Conservation (phyloP, 805 yeast species). For the Yarrowia porcina region DNA sequence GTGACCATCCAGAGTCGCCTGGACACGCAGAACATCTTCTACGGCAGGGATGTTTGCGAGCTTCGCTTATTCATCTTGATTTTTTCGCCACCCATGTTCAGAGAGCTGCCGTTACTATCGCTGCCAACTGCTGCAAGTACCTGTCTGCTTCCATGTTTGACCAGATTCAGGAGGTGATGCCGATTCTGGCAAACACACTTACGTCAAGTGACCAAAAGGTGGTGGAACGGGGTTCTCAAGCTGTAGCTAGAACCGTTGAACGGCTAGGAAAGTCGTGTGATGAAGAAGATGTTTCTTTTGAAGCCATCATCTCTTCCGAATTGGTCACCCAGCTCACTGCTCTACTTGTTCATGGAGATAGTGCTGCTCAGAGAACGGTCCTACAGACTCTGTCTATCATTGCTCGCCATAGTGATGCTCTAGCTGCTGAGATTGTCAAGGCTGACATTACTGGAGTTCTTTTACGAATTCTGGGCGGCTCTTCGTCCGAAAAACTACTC, state of each 20-base stretch:
- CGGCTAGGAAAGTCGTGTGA: conserved; percentile 40
- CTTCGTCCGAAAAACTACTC: conserved; percentile 26
- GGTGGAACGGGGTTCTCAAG: conserved; percentile 62
- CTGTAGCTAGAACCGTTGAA: conserved; percentile 56
- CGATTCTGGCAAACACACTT: conserved; percentile 51
- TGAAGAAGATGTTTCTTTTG: conserved; percentile 6
- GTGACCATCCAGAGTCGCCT: conserved; percentile 27
- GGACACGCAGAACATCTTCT: conserved; percentile 40
- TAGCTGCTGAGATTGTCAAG: conserved; percentile 38
- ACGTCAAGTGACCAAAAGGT: conserved; percentile 56
- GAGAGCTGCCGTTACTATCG: conserved; percentile 62
- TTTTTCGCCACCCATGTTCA: conserved; percentile 89
- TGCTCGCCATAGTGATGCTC: neutral
- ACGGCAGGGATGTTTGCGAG: conserved; percentile 56
- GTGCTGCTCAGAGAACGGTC: conserved; percentile 26
- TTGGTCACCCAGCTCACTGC: conserved; percentile 9
- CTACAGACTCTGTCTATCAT: conserved; percentile 29
- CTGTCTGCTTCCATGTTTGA: conserved; percentile 27
- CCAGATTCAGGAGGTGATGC: conserved; percentile 57
- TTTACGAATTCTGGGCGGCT: conserved; percentile 28
- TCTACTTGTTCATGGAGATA: conserved; percentile 4
- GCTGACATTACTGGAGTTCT: conserved; percentile 46
- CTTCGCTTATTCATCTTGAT: conserved; percentile 72
- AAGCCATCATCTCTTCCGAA: neutral
- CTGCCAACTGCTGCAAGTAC: conserved; percentile 31